Evolutionary conservation across 2,329 filamentous ascomycete genomes (phyloP), one percentile per base, ranked within the genome.

Genomic region (Arthrobotrys entomopaga): DNA sequence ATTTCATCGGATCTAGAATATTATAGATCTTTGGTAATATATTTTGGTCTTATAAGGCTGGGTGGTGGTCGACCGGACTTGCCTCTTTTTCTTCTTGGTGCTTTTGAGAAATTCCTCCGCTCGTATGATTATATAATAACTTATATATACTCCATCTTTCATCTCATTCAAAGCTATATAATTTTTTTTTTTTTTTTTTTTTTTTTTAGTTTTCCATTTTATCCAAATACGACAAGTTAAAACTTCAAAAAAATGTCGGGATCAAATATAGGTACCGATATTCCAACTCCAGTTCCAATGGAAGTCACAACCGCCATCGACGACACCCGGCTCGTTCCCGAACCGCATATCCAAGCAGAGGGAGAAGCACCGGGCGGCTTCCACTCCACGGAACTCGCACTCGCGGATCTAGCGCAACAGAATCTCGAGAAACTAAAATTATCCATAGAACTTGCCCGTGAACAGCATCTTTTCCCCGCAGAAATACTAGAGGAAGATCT

Each of bases 21-120:
- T 1, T 34, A 34, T 34, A 34, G 29, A 34, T 10, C n/a, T n/a
- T n/a, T n/a, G n/a, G n/a, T n/a, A n/a, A n/a, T n/a, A n/a, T n/a
- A n/a, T n/a, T n/a, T 34, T 34, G 6, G 29, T 10, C 29, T 6
- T 34, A 34, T 34, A 34, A 34, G 29, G 29, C 65, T 73, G 57
- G 66, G 69, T 60, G 61, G 65, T n/a, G n/a, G n/a, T n/a, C n/a
- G 69, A 48, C 48, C 43, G 40, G 61, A 50, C n/a, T 54, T 60
- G 54, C 42, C 3, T 26, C 53, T 29, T 13, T 1, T 20, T 34
- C n/a, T 24, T 52, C n/a, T n/a, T n/a, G n/a, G 34, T 19, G 57
- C 38, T 16, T 24, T 54, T 48, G 3, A 22, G 29, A 5, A 34
- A 34, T 34, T 34, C 6, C 29, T 34, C 29, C 5, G 29, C 6